Base-by-base conservation (phyloP, 2,329 filamentous ascomycete species). In the Ceratocystis harringtonii region DNA sequence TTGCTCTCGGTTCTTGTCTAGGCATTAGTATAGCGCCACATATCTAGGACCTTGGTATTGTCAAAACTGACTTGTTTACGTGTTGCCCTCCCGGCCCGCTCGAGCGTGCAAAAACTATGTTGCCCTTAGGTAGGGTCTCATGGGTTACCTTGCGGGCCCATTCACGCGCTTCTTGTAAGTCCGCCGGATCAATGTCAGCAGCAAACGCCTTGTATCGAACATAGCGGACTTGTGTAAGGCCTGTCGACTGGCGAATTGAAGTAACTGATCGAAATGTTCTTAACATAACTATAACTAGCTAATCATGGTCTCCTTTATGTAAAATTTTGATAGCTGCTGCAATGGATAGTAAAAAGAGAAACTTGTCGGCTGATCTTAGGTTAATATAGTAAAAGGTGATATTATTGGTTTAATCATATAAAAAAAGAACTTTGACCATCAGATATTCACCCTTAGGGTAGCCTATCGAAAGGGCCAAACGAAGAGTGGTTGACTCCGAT, bases 51-150 rank as follows among this genome's bases (percentile, higher is more conserved):
- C 12, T 45, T 4, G n/a, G 43, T 44, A 19, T 15, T 1, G 12
- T 10, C 25, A 41, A 1, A 32, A 72, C 78, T 64, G 70, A 84
- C 82, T 84, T 85, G 71, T 85, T 85, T 41, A 84, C 82, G 70
- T 85, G 81, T 69, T 85, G 82, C 1, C 82, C 82, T 12, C 82
- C 82, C 1, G 82, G 82, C 0, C 82, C 82, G 69, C 81, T 84
- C 2, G 82, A 84, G n/a, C 82, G 77, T 1, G 82, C 78, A 71
- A 78, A 84, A 10, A 74, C 78, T 4, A 80, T 84, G 57, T 72
- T 78, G 7, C 81, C 82, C 64, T 73, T 76, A 15, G 82, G 82
- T 1, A 85, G 70, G 25, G 70, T 74, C 48, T 71, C 73, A 41
- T 74, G 68, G 7, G 74, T 73, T 67, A 83, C 81, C 0, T 75